Evolutionary conservation across 495 filamentous ascomycete genomes (phyloP), one percentile per base, ranked within the genome.

Genomic region (Aspergillus diversus): DNA sequence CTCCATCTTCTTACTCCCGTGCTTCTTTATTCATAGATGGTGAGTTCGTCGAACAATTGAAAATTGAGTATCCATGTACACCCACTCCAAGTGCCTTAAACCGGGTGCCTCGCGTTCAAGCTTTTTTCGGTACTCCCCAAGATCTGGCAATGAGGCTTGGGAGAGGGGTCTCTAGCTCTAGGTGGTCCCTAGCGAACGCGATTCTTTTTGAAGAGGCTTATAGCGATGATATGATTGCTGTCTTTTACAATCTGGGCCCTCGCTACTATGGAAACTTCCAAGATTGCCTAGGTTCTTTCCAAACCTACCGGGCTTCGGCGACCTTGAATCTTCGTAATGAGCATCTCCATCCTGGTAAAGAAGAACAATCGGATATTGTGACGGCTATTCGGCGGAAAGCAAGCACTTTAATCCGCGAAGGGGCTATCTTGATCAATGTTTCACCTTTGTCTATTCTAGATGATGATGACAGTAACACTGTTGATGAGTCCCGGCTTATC

Each of bases 261-360:
- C 87, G 92, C 37, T 99, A 99, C 68, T 87, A 90, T 73, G 95
- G 95, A 2, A 98, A 97, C 70, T 97, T 94, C 67, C 95, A 99
- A 72, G 95, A 99, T 71, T 93, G 92, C 63, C 81, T 99, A 21
- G 95, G 95, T 9, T 94, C 93, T 15, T 97, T 99, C 69, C 93
- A 97, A 70, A 99, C 95, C 0, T 99, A 98, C 71, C 89, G 89
- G 63, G 93, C 96, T n/a, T 97, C 96, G 31, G 93, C 95, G 16
- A 86, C 90, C 32, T 77, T 99, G 32, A 93, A 94, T 60, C 81
- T 97, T 56, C 89, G 92, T 55, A 97, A 97, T 71, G 95, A 99
- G 70, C 84, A 91, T 54, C 84, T 97, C 31, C 92, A 97, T 72
- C 90, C 92, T 11, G 94, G 92, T 7, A 96, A 92, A 71, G 90